Conservation (phyloP, 2,329 filamentous ascomycete species). For the Pyrenochaeta sp. region DNA sequence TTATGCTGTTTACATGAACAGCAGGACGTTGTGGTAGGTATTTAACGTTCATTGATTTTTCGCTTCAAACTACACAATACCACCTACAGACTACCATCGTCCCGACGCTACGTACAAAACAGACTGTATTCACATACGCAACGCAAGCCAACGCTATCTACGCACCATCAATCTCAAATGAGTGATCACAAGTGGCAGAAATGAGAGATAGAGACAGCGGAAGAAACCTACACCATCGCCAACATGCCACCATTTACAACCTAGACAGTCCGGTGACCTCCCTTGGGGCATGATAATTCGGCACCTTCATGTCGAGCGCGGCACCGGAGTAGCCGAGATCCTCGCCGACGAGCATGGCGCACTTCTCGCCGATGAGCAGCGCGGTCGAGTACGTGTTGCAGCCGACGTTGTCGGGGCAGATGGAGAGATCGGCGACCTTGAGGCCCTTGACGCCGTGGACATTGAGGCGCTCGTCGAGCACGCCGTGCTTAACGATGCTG, state of each 20-base stretch:
- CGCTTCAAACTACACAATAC: too few relatives aligned
- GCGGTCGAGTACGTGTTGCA: constrained; percentile 70
- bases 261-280: constrained; percentile 53
- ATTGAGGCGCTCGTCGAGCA: constrained; percentile 78
- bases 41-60: too few relatives aligned
- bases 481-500: constrained; percentile 80
- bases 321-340: constrained; percentile 76
- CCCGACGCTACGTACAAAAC: too few relatives aligned
- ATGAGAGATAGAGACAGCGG: too few relatives aligned
- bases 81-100: too few relatives aligned
- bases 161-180: too few relatives aligned
- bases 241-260: constrained; percentile 49
- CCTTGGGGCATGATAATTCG: constrained; percentile 56
- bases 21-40: too few relatives aligned
- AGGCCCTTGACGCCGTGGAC: constrained; percentile 79
- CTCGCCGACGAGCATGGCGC: constrained; percentile 72
- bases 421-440: constrained; percentile 78
- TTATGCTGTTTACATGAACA: too few relatives aligned
- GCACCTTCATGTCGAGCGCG: constrained; percentile 79
- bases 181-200: too few relatives aligned
- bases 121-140: too few relatives aligned
- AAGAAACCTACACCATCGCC: too few relatives aligned
- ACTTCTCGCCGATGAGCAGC: constrained; percentile 78
- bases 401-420: constrained; percentile 79
- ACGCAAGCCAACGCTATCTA: too few relatives aligned